Evolutionary conservation across 495 filamentous ascomycete genomes (phyloP).

Genomic region (Apodospora peruviana): DNA sequence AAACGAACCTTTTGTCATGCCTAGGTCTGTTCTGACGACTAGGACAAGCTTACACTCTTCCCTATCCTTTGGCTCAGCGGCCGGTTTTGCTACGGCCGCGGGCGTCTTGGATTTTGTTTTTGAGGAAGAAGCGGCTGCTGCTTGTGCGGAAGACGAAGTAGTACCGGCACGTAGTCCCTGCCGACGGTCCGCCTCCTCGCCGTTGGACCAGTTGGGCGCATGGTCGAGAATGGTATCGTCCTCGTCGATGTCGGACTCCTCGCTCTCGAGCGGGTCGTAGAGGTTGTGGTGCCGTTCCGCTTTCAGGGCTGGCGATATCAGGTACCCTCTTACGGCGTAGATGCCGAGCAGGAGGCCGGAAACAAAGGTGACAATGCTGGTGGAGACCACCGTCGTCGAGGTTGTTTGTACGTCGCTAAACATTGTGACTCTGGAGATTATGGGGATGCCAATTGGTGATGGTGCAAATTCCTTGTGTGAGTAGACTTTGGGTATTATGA

Average conservation of each 20-base stretch:
- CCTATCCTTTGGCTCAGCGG: slow-evolving; percentile 40
- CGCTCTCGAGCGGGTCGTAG: slow-evolving; percentile 42
- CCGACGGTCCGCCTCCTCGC: slow-evolving; percentile 40
- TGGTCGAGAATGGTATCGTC: slow-evolving; percentile 49
- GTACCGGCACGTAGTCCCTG: slow-evolving; percentile 40
- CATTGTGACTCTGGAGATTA: too few relatives aligned
- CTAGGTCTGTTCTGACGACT: slow-evolving; percentile 86
- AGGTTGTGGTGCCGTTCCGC: slow-evolving; percentile 27
- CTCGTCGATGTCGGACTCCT: slow-evolving; percentile 48
- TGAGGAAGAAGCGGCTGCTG: neutral
- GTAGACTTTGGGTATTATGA: too few relatives aligned
- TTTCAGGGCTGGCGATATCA: slow-evolving; percentile 38
- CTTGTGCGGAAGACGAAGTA: too few relatives aligned
- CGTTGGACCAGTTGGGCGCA: slow-evolving; percentile 54
- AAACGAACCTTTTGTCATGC: slow-evolving; percentile 86
- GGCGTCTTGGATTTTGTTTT: slow-evolving; percentile 7
- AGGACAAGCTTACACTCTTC: slow-evolving; percentile 95
- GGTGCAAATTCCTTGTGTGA: too few relatives aligned
- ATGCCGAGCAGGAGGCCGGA: slow-evolving; percentile 56
- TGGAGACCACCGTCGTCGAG: slow-evolving; percentile 49
- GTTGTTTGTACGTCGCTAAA: slow-evolving; percentile 12
- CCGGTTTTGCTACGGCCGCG: too few relatives aligned
- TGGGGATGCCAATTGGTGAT: too few relatives aligned
- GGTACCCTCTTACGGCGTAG: slow-evolving; percentile 45
- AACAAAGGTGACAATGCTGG: slow-evolving; percentile 57